Evolutionary conservation across 805 yeast species (phyloP), one percentile per base, ranked within the genome.

Genomic region (Wickerhamiella australiensis): DNA sequence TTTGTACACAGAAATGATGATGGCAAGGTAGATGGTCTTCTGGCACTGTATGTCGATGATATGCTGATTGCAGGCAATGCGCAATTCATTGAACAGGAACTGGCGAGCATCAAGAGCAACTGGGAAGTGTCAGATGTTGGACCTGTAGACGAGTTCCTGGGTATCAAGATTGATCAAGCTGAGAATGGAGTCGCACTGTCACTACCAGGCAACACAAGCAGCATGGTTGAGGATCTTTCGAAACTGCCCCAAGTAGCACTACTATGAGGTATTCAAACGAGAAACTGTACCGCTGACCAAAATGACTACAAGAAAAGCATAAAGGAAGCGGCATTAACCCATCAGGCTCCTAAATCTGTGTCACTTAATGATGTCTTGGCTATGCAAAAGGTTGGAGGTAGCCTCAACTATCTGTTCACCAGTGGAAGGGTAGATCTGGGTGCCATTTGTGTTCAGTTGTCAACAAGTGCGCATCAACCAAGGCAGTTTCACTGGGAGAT

Each of bases 31-130:
- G 42, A 6, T 38, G 42, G 42, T 12, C 12, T 38, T n/a, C 17
- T 38, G 27, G 46, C 36, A 3, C 15, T 42, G 17, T 42, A 42
- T 13, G 46, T 42, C 20, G 46, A 27, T 15, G 46, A 42, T n/a
- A 42, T 27, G 7, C 25, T 42, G 23, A 3, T 42, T 2, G 23
- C 37, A 17, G 46, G 36, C 15, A 8, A n/a, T 5, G 6, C n/a
- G 2, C 13, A 27, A 13, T 15, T 42, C 15, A 5, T 42, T 3
- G 13, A 15, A 3, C 22, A 12, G 22, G 21, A 23, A 23, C 4
- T 15, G 23, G 25, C 18, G 7, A 31, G 37, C 5, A 4, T 27
- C 25, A 27, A 7, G 17, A n/a, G 2, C 8, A 42, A 26, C 37
- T 42, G 26, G 15, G 35, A 42, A 15, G 21, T 27, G 23, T 27